A percentile compares a stretch with the other conserved stretches of the same genome.
phyloP scores from a whole-genome alignment of 2,329 filamentous ascomycete genomes.

The Botrytis medusae region DNA sequence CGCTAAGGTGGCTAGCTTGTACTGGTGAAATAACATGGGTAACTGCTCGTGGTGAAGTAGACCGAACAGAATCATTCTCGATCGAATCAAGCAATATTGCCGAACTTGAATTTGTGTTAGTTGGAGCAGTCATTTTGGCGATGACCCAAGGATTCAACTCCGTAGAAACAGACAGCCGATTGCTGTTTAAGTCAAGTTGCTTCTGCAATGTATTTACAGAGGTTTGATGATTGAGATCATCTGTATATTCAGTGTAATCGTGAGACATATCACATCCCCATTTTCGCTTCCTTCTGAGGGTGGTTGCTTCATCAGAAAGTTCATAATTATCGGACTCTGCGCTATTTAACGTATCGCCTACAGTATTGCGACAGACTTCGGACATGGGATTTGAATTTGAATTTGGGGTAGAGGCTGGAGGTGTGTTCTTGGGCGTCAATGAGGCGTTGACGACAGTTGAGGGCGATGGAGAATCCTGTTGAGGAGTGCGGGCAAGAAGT shows the following conservation, averaged over 20 bases:
- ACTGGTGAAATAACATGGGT: neutral
- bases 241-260: slow-evolving; percentile 45
- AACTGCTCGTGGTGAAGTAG: neutral
- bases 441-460: neutral
- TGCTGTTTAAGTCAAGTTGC: neutral
- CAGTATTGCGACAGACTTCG: neutral
- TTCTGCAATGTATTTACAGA: neutral
- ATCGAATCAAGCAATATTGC: neutral
- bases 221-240: slow-evolving; percentile 32
- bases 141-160: slow-evolving; percentile 45
- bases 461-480: neutral
- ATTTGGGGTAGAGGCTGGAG: neutral
- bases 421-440: neutral
- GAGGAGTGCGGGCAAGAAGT: slow-evolving; percentile 32
- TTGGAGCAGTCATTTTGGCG: slow-evolving; percentile 42
- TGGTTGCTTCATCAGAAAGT: neutral
- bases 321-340: slow-evolving; percentile 1
- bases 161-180: neutral
- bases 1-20: neutral
- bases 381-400: neutral
- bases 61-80: neutral
- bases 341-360: neutral
- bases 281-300: slow-evolving; percentile 20
- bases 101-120: slow-evolving; percentile 8
- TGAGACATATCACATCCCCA: slow-evolving; percentile 50